Percentiles rank a stretch among this genome's conserved stretches.
These are phyloP conservation scores for Chamaecyparis obtusa DNA, from an alignment of 75 land plant genomes.

Conservation along the genomic window DNA sequence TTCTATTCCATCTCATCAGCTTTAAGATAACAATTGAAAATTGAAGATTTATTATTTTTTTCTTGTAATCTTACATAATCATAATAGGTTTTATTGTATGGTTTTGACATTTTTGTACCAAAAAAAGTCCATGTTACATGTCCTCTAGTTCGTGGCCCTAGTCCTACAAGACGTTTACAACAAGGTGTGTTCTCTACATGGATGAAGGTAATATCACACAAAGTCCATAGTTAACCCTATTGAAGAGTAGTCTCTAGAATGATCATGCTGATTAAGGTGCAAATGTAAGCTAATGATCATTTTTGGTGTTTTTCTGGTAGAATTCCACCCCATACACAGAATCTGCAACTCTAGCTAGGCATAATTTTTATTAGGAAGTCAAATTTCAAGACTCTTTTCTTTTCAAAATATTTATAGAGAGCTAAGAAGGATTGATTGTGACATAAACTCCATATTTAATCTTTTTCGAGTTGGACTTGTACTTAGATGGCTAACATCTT, in stretches of 20 bases:
- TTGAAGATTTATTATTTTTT: not conserved
- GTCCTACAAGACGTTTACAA: slow-evolving; percentile 45
- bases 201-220: slow-evolving; percentile 35
- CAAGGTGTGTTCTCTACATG: slow-evolving; percentile 51
- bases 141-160: slow-evolving; percentile 35
- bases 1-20: slow-evolving; percentile 56
- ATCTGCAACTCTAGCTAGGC: slow-evolving; percentile 23
- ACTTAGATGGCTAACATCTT: no score
- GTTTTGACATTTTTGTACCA: slow-evolving; percentile 18
- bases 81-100: not conserved
- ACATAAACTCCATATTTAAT: no score
- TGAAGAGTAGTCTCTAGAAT: not conserved
- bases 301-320: not conserved
- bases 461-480: no score
- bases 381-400: slow-evolving; percentile 53
- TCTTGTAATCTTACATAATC: not conserved
- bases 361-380: slow-evolving; percentile 52
- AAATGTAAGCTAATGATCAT: not conserved
- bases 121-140: slow-evolving; percentile 43
- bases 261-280: not conserved
- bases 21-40: slow-evolving; percentile 15
- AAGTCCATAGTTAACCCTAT: not conserved
- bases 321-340: not conserved
- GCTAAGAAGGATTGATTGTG: no score
- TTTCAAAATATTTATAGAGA: no score